Conservation (phyloP, 1,284 basidiomycete species). For the Irpex lacteus region DNA sequence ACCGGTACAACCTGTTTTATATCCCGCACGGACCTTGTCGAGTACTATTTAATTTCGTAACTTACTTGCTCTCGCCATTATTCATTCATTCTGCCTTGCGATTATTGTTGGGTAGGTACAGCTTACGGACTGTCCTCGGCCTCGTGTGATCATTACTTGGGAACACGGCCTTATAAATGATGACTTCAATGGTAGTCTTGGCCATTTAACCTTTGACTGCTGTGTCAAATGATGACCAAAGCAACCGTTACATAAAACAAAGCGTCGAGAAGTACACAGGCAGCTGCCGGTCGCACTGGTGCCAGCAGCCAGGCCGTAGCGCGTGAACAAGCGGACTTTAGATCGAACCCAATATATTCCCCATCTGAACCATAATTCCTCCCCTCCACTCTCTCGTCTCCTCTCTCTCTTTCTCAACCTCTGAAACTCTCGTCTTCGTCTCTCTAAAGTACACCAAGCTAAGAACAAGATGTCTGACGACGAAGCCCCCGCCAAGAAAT, state of each 20-base stretch:
- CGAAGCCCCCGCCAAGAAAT: conserved; percentile 43
- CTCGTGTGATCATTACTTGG: no score
- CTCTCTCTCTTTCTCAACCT: conserved; percentile 22
- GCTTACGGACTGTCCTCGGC: neutral
- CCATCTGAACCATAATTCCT: conserved; percentile 13
- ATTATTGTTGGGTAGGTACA: neutral
- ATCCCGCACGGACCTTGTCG: neutral
- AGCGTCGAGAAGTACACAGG: neutral
- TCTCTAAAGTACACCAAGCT: neutral
- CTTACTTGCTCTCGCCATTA: neutral
- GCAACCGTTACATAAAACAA: neutral
- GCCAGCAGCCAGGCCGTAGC: conserved; percentile 7
- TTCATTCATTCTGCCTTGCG: neutral
- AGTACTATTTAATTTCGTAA: conserved; percentile 3
- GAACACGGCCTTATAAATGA: no score
- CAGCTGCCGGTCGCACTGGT: neutral
- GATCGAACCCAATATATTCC: conserved; percentile 26
- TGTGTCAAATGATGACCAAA: neutral
- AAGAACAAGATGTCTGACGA: conserved; percentile 51
- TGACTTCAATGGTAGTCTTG: no score
- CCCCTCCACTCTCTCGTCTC: conserved; percentile 19
- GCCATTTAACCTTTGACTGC: neutral
- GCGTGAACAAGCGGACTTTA: conserved; percentile 33
- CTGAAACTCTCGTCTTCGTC: conserved; percentile 15
- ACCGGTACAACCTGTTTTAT: neutral